phyloP scores from a whole-genome alignment of 1,284 basidiomycete species.

The Inonotus hispidus region DNA sequence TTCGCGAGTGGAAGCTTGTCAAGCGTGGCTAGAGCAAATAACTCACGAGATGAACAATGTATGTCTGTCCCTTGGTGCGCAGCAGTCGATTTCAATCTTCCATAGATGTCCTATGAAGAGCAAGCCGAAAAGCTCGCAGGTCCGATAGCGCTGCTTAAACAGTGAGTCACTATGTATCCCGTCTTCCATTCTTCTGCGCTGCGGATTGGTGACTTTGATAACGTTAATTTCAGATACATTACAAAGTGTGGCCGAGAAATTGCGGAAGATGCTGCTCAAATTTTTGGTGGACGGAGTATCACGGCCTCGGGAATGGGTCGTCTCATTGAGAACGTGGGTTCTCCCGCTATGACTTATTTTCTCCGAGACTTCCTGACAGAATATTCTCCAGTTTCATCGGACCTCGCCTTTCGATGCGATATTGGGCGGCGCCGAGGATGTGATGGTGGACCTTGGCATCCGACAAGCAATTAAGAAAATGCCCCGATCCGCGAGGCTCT shows the following conservation, averaged over 20 bases:
- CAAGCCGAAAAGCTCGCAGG: conserved; percentile 74
- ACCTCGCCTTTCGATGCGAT: conserved; percentile 40
- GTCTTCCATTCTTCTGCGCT: background rate
- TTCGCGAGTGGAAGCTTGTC: conserved; percentile 80
- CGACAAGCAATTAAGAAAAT: conserved; percentile 66
- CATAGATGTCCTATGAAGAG: conserved; percentile 73
- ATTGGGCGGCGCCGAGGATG: conserved; percentile 62
- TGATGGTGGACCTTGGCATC: conserved; percentile 59
- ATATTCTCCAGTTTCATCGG: conserved; percentile 31
- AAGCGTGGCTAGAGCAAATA: conserved; percentile 86
- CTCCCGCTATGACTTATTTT: background rate
- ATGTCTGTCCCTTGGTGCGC: conserved; percentile 23
- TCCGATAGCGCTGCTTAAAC: conserved; percentile 66
- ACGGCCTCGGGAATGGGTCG: conserved; percentile 64
- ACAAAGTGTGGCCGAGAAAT: conserved; percentile 65
- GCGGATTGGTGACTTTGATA: too few species aligned
- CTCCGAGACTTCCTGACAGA: background rate
- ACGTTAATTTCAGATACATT: conserved; percentile 44
- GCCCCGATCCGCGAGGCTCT: conserved; percentile 48
- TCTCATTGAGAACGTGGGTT: conserved; percentile 52
- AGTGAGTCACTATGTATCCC: conserved; percentile 36
- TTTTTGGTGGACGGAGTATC: conserved; percentile 59
- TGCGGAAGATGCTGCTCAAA: conserved; percentile 62
- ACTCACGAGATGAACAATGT: conserved; percentile 94
- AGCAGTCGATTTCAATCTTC: background rate